A percentile compares a stretch with the other conserved stretches of the same genome.
phyloP scores from a whole-genome alignment of 129 eudicot species.

The Flaveria ramosissima region DNA sequence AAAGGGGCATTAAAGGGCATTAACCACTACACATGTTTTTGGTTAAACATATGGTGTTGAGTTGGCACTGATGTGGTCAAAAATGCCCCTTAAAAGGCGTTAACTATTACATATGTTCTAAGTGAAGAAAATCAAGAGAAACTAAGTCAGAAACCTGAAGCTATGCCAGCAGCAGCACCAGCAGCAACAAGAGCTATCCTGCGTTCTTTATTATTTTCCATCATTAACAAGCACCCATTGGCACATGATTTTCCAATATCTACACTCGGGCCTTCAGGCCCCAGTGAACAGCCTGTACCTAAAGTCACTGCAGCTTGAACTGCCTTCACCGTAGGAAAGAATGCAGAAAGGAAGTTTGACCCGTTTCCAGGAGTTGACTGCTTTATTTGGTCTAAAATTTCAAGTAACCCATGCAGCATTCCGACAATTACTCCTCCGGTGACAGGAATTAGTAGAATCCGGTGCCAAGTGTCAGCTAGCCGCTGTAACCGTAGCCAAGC shows the following conservation, averaged over 20 bases:
- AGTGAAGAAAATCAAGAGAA: constrained; percentile 7
- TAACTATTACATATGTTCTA: too few relatives aligned
- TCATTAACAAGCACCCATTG: constrained; percentile 74
- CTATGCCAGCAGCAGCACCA: constrained; percentile 99
- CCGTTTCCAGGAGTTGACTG: constrained; percentile 76
- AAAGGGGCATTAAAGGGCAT: too few relatives aligned
- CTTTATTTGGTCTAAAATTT: constrained; percentile 80
- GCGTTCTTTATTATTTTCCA: constrained; percentile 92
- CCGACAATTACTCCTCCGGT: constrained; percentile 97
- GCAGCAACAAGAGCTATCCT: constrained; percentile 99
- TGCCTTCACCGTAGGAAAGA: constrained; percentile 81
- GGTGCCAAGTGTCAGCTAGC: constrained; percentile 94
- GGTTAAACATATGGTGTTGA: too few relatives aligned
- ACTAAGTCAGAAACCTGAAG: constrained; percentile 63
- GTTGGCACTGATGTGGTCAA: too few relatives aligned
- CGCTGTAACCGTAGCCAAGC: constrained; percentile 95
- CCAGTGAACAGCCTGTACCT: constrained; percentile 98
- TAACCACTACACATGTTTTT: too few relatives aligned
- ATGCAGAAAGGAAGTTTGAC: constrained; percentile 60
- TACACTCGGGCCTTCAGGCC: constrained; percentile 99
- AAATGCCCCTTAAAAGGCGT: too few relatives aligned
- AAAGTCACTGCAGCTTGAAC: constrained; percentile 93
- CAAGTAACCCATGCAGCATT: constrained; percentile 94
- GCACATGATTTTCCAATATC: constrained; percentile 99
- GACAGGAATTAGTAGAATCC: constrained; percentile 93